Conservation (phyloP, 78 protist species). For the Dictyostelium purpureum region DNA sequence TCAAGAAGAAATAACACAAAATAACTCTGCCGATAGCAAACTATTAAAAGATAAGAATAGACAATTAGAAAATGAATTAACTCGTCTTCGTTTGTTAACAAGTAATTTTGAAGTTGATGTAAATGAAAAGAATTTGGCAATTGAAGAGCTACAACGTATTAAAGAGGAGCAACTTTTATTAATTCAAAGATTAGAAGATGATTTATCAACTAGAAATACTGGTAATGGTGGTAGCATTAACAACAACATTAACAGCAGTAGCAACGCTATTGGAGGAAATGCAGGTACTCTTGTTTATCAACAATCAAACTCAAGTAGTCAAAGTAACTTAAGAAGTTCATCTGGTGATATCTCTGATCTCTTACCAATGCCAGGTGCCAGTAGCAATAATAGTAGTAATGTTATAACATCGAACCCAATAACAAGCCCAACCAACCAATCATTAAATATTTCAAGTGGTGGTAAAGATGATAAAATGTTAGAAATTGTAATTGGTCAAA, state of each 20-base stretch:
- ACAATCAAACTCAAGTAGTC: not conserved
- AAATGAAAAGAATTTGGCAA: not conserved
- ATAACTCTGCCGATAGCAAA: not conserved
- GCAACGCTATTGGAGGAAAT: too few relatives aligned
- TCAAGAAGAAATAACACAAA: slow-evolving; percentile 20
- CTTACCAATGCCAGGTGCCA: not conserved
- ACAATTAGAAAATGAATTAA: slow-evolving; percentile 74
- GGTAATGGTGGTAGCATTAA: not conserved
- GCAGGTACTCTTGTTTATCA: slow-evolving; percentile 17
- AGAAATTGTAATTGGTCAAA: slow-evolving; percentile 78
- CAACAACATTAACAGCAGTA: not conserved
- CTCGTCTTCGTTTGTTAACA: slow-evolving; percentile 19
- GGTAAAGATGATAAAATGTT: slow-evolving; percentile 62
- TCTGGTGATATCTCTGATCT: slow-evolving; percentile 3
- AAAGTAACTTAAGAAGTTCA: not conserved
- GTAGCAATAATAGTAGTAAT: not conserved
- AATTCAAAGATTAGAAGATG: slow-evolving; percentile 68
- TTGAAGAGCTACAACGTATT: slow-evolving; percentile 11
- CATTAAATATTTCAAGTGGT: not conserved
- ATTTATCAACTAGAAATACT: not conserved
- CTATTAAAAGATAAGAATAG: slow-evolving; percentile 73
- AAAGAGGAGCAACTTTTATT: slow-evolving; percentile 13
- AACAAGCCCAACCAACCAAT: not conserved
- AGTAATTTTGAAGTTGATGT: slow-evolving; percentile 21
- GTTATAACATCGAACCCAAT: not conserved